Conservation (phyloP, 2,329 filamentous ascomycete species). For the Periglandula ipomoeae region DNA sequence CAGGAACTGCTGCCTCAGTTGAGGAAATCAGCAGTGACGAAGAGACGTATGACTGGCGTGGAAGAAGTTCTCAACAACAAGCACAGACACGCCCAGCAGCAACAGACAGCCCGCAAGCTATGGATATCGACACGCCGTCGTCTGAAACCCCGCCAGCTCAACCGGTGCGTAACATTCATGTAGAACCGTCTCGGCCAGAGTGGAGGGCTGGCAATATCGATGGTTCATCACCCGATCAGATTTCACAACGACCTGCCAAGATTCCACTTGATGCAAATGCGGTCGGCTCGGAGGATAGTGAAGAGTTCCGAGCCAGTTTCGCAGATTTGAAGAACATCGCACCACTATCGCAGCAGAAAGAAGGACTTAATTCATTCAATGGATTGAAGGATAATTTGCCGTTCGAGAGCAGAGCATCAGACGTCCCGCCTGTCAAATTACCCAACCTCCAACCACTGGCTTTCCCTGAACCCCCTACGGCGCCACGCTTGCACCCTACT, state of each 20-base stretch:
- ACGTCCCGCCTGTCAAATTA: slow-evolving; percentile 28
- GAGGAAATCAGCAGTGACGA: slow-evolving; percentile 39
- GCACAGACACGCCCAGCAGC: slow-evolving; percentile 13
- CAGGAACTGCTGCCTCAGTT: slow-evolving; percentile 36
- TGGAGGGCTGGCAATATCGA: slow-evolving; percentile 45
- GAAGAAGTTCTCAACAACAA: slow-evolving; percentile 23
- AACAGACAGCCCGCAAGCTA: slow-evolving; percentile 45
- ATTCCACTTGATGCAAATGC: slow-evolving; percentile 23
- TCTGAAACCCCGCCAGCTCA: slow-evolving; percentile 14
- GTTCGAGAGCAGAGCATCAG: slow-evolving; percentile 43
- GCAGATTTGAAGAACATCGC: slow-evolving; percentile 47
- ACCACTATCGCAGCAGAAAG: slow-evolving; percentile 38
- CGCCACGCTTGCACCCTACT: slow-evolving; percentile 37
- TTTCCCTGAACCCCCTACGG: slow-evolving; percentile 39
- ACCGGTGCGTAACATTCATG: slow-evolving; percentile 41
- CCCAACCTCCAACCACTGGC: slow-evolving; percentile 25
- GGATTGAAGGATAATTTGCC: slow-evolving; percentile 49
- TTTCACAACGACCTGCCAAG: slow-evolving; percentile 11
- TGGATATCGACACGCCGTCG: slow-evolving; percentile 54
- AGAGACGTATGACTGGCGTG: slow-evolving; percentile 25
- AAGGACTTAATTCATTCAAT: slow-evolving; percentile 43
- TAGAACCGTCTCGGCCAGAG: slow-evolving; percentile 50
- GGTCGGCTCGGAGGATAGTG: slow-evolving; percentile 45
- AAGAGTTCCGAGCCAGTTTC: slow-evolving; percentile 45
- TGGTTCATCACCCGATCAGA: slow-evolving; percentile 14